A percentile compares a stretch with the other conserved stretches of the same genome.
Evolutionary conservation across 495 filamentous ascomycete genomes (phyloP).

Genomic region (Venustampulla echinocandica): DNA sequence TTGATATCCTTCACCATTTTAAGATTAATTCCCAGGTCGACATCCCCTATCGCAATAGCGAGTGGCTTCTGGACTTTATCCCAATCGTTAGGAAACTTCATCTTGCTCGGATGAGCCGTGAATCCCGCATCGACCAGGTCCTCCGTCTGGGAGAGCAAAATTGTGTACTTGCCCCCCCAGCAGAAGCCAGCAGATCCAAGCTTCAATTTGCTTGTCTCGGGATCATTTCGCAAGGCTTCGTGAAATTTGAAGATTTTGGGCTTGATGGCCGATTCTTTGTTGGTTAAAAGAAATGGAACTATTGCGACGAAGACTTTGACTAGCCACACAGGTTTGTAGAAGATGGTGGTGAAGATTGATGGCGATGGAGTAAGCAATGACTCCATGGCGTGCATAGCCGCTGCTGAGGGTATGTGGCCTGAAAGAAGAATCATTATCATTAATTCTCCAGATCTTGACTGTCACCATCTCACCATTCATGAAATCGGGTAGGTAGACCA

Average conservation of each 20-base stretch:
- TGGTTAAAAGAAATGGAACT: slow-evolving; percentile 29
- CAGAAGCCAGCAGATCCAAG: slow-evolving; percentile 49
- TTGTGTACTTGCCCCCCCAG: slow-evolving; percentile 48
- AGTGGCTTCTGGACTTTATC: slow-evolving; percentile 42
- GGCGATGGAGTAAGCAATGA: slow-evolving; percentile 3
- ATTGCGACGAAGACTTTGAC: slow-evolving; percentile 17
- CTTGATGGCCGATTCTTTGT: slow-evolving; percentile 27
- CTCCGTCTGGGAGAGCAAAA: slow-evolving; percentile 28
- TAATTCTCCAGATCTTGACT: slow-evolving; percentile 1
- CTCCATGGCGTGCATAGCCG: slow-evolving; percentile 10
- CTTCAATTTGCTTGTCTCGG: slow-evolving; percentile 12
- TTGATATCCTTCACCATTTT: slow-evolving; percentile 35
- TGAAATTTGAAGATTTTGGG: slow-evolving; percentile 43
- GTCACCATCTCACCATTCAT: slow-evolving; percentile 47
- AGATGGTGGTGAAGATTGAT: slow-evolving; percentile 18
- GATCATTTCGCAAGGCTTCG: slow-evolving; percentile 30
- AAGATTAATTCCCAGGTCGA: slow-evolving; percentile 37
- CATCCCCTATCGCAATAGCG: slow-evolving; percentile 46
- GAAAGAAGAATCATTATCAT: background rate
- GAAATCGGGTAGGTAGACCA: slow-evolving; percentile 51
- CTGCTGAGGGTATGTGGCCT: slow-evolving; percentile 20
- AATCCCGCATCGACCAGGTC: slow-evolving; percentile 44
- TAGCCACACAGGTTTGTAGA: slow-evolving; percentile 10
- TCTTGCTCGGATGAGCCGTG: slow-evolving; percentile 45
- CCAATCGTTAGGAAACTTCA: slow-evolving; percentile 47